phyloP scores from a whole-genome alignment of 179 eudicot species.

The Silene noctiflora region DNA sequence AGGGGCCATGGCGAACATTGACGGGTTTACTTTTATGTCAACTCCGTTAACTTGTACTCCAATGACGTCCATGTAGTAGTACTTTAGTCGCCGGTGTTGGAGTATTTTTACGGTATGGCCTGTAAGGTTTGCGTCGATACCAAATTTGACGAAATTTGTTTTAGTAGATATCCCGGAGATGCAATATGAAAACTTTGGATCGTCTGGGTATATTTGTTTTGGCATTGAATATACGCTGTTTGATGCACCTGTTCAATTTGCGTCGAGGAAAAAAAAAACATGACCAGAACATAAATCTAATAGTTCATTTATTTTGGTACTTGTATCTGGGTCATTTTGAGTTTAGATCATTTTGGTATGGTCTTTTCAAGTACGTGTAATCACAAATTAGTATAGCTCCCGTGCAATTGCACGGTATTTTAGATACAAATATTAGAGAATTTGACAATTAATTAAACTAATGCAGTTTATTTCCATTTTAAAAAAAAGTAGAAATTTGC shows the following conservation, averaged over 20 bases:
- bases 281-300: too few relatives aligned
- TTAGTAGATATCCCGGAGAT: background rate
- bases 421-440: too few relatives aligned
- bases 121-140: background rate
- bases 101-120: background rate
- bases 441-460: too few relatives aligned
- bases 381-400: too few relatives aligned
- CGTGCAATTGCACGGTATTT: too few relatives aligned
- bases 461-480: too few relatives aligned
- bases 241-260: conserved; percentile 17
- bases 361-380: too few relatives aligned
- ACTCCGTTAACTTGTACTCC: conserved; percentile 9
- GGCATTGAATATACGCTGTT: conserved; percentile 4
- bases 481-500: too few relatives aligned
- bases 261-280: too few relatives aligned
- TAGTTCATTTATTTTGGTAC: too few relatives aligned
- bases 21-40: background rate
- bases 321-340: too few relatives aligned
- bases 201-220: background rate
- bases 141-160: conserved; percentile 12
- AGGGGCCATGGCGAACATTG: background rate
- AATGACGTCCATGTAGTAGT: conserved; percentile 12
- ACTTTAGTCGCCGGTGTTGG: background rate
- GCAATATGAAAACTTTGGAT: conserved; percentile 22
- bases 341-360: too few relatives aligned